Percentiles rank a stretch among this genome's conserved stretches.
Conservation (phyloP, 2,329 filamentous ascomycete genomes). For the Cyclaneusma minus region DNA sequence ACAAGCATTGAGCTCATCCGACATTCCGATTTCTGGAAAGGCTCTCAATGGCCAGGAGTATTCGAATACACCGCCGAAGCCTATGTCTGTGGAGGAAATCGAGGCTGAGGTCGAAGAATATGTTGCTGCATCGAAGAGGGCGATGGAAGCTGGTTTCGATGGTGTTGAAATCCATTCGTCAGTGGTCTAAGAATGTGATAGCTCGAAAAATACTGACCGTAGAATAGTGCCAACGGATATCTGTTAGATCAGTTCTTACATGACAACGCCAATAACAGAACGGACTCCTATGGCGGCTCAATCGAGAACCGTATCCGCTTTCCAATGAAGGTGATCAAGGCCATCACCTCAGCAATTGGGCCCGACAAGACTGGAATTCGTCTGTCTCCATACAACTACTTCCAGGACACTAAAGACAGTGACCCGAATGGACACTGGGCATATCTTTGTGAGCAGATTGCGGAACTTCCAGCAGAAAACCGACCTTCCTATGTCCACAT, state of each 20-base stretch:
- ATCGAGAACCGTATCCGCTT: slow-evolving; percentile 34
- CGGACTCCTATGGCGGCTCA: slow-evolving; percentile 32
- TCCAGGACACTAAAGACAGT: slow-evolving; percentile 40
- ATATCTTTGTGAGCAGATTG: slow-evolving; percentile 25
- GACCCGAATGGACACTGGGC: slow-evolving; percentile 28
- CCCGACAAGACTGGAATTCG: slow-evolving; percentile 37
- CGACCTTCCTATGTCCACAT: slow-evolving; percentile 36
- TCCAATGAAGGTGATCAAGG: slow-evolving; percentile 34
- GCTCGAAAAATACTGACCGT: slow-evolving; percentile 35
- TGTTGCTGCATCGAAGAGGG: slow-evolving; percentile 8
- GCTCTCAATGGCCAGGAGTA: slow-evolving; percentile 6
- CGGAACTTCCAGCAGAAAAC: slow-evolving; percentile 15
- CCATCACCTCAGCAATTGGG: slow-evolving; percentile 31
- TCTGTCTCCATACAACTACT: slow-evolving; percentile 41
- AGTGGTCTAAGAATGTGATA: neutral
- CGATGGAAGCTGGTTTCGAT: slow-evolving; percentile 28
- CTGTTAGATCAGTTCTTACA: slow-evolving; percentile 41
- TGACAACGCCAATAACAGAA: slow-evolving; percentile 35
- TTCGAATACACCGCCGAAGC: slow-evolving; percentile 20
- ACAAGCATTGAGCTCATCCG: slow-evolving; percentile 6
- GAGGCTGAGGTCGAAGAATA: slow-evolving; percentile 19
- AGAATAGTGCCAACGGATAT: slow-evolving; percentile 29
- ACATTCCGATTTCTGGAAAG: slow-evolving; percentile 8
- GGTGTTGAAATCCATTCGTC: slow-evolving; percentile 23
- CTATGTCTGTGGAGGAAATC: slow-evolving; percentile 19